Conservation (phyloP, 208 protist species). For the Leishmania guyanensis region DNA sequence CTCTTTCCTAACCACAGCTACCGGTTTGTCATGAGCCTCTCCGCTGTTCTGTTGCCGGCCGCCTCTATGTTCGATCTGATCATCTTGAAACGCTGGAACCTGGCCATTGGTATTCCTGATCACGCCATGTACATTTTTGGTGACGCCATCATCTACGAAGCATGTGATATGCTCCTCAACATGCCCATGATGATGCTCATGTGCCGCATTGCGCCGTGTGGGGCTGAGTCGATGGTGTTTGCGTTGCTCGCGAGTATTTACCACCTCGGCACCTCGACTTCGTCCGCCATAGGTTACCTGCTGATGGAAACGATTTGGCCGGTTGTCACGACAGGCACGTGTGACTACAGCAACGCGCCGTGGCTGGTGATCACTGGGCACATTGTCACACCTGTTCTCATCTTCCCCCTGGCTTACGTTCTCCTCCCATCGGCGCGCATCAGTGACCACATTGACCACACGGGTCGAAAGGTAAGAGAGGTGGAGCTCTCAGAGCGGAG, state of each 20-base stretch:
- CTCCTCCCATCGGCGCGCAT: conserved; percentile 65
- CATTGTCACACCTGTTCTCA: conserved; percentile 14
- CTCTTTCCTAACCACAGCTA: conserved; percentile 57
- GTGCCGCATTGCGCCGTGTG: conserved; percentile 82
- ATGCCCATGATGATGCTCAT: conserved; percentile 82
- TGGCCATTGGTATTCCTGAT: conserved; percentile 52
- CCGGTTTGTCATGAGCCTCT: conserved; percentile 54
- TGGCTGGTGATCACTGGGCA: conserved; percentile 30
- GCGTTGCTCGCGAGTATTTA: conserved; percentile 75
- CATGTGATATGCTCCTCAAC: conserved; percentile 60
- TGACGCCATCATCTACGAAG: conserved; percentile 65
- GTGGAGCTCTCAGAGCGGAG: background rate
- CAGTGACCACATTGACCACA: conserved; percentile 51
- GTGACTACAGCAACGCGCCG: conserved; percentile 54
- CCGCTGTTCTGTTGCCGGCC: conserved; percentile 51
- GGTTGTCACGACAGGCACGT: conserved; percentile 43
- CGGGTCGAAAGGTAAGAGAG: conserved; percentile 39
- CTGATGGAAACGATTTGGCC: conserved; percentile 62
- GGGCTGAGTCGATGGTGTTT: conserved; percentile 78
- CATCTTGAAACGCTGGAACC: conserved; percentile 79
- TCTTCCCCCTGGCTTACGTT: conserved; percentile 50
- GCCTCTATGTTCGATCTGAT: conserved; percentile 68
- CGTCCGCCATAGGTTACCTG: conserved; percentile 44
- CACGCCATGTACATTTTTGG: conserved; percentile 74
- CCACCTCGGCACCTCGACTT: conserved; percentile 56